Conservation (phyloP, 83 land plant species). For the Diphasiastrum complanatum region DNA sequence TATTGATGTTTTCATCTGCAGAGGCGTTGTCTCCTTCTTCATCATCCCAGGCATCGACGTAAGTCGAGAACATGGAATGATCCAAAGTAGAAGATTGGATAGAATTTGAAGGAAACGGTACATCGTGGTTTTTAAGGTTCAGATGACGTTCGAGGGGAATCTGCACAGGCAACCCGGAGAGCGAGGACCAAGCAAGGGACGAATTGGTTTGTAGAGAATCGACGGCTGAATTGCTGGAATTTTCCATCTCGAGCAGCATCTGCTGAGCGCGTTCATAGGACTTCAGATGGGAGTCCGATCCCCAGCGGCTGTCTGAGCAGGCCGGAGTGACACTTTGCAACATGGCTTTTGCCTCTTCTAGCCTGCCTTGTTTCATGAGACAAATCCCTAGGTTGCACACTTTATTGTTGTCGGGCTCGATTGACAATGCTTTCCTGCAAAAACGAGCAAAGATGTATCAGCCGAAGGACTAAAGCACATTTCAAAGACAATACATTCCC, state of each 20-base stretch:
- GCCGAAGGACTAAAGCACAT: no score
- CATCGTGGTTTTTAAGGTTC: no score
- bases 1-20: constrained; percentile 40
- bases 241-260: constrained; percentile 73
- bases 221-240: constrained; percentile 15
- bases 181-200: constrained; percentile 36
- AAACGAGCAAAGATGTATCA: no score
- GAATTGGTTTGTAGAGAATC: constrained; percentile 27
- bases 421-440: constrained; percentile 63
- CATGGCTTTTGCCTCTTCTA: constrained; percentile 70
- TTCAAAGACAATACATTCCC: no score
- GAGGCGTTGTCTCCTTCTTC: constrained; percentile 26
- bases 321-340: constrained; percentile 70
- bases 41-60: constrained; percentile 10
- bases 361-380: constrained; percentile 90
- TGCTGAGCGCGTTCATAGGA: constrained; percentile 95
- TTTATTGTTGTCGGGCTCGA: constrained; percentile 94
- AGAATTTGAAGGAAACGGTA: neutral
- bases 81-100: neutral
- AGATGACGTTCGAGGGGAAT: no score
- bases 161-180: no score
- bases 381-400: constrained; percentile 97
- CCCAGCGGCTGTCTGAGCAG: constrained; percentile 48
- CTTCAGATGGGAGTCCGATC: constrained; percentile 85
- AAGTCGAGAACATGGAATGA: neutral